Conservation (phyloP, 1,139 yeast species). For the Blastobotrys capitulatus region DNA sequence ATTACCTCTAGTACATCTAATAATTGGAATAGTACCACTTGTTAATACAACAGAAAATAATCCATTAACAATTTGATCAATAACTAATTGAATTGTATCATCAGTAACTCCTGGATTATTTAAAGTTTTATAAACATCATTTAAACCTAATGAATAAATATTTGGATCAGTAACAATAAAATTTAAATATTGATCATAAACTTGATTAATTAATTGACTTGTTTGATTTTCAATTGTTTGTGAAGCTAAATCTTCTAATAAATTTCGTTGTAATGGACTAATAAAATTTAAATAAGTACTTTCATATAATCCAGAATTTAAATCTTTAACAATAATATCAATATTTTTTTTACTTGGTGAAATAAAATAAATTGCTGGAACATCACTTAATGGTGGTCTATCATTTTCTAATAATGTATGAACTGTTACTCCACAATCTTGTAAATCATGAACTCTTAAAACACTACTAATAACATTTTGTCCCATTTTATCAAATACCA, state of each 20-base stretch:
- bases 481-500: slow-evolving; percentile 74
- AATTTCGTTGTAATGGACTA: slow-evolving; percentile 65
- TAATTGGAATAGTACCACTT: slow-evolving; percentile 74
- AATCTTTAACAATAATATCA: slow-evolving; percentile 60
- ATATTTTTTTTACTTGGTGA: slow-evolving; percentile 82
- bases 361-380: slow-evolving; percentile 87
- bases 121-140: slow-evolving; percentile 59
- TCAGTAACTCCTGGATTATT: slow-evolving; percentile 70
- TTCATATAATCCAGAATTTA: slow-evolving; percentile 69
- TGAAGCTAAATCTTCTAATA: slow-evolving; percentile 85
- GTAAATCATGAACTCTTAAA: slow-evolving; percentile 80
- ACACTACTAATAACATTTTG: slow-evolving; percentile 86
- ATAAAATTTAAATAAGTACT: slow-evolving; percentile 81
- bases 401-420: slow-evolving; percentile 67
- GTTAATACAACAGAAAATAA: slow-evolving; percentile 76
- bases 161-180: slow-evolving; percentile 91
- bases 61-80: slow-evolving; percentile 71
- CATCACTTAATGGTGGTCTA: slow-evolving; percentile 82
- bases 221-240: slow-evolving; percentile 66
- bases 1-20: slow-evolving; percentile 86
- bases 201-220: slow-evolving; percentile 70
- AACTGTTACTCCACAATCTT: slow-evolving; percentile 85
- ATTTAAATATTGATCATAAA: slow-evolving; percentile 88
- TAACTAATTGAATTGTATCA: slow-evolving; percentile 61
- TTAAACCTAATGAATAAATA: slow-evolving; percentile 71